Evolutionary conservation across 1,284 basidiomycete species (phyloP).

Genomic region (Violaceomyces palustris): DNA sequence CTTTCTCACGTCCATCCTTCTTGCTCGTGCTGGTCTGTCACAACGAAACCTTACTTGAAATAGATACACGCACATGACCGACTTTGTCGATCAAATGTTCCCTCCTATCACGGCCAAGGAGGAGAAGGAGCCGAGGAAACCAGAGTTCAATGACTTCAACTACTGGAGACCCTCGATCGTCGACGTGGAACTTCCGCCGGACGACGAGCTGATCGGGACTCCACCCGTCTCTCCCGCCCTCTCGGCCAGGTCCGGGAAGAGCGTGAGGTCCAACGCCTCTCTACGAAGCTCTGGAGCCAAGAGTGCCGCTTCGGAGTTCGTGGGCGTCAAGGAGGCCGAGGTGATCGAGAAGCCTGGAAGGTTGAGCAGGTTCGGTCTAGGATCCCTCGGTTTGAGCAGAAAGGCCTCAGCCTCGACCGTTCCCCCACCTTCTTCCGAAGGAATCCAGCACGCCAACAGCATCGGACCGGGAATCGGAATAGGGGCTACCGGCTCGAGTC

Average conservation of each 20-base stretch:
- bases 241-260: slow-evolving; percentile 74
- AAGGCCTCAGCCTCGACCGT: slow-evolving; percentile 6
- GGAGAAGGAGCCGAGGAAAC: slow-evolving; percentile 59
- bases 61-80: slow-evolving; percentile 97
- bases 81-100: slow-evolving; percentile 98
- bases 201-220: slow-evolving; percentile 67
- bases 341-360: slow-evolving; percentile 14
- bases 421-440: background rate
- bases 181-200: slow-evolving; percentile 64
- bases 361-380: slow-evolving; percentile 32
- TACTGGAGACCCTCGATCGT: slow-evolving; percentile 78
- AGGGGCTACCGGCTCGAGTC: too few relatives aligned
- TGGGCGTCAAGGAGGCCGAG: too few relatives aligned
- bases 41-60: too few relatives aligned
- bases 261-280: too few relatives aligned
- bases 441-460: too few relatives aligned
- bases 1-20: background rate
- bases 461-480: too few relatives aligned
- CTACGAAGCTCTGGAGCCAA: too few relatives aligned
- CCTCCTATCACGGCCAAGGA: slow-evolving; percentile 80
- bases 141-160: slow-evolving; percentile 95
- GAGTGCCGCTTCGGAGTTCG: too few relatives aligned
- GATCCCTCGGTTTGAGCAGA: slow-evolving; percentile 23
- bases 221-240: slow-evolving; percentile 74
- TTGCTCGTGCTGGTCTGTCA: slow-evolving; percentile 1